Conservation (phyloP, 257 asterid species). For the Echites panduratus region DNA sequence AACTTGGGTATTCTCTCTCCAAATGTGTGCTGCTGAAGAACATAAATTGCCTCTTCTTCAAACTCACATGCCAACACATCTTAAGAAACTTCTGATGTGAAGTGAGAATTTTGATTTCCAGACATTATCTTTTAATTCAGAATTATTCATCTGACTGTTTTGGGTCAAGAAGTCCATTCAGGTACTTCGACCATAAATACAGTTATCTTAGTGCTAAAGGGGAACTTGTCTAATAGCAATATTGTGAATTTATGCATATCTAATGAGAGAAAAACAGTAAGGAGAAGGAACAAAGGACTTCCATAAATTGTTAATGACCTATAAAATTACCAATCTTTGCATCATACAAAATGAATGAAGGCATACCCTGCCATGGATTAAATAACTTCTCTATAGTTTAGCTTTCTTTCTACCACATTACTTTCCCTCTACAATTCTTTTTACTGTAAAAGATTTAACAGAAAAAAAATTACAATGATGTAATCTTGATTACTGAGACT, state of each 20-base stretch:
- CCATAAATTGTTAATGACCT: too few species aligned
- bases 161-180: not conserved
- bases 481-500: not conserved
- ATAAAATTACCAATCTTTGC: too few species aligned
- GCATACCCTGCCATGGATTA: too few species aligned
- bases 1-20: not conserved
- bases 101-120: not conserved
- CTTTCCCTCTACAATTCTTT: too few species aligned
- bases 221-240: not conserved
- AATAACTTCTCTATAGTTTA: too few species aligned
- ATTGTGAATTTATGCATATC: too few species aligned
- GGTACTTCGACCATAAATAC: not conserved
- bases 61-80: not conserved
- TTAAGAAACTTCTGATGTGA: not conserved
- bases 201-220: not conserved
- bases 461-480: too few species aligned
- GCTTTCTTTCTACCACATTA: too few species aligned
- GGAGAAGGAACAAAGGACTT: too few species aligned
- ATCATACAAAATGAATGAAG: too few species aligned
- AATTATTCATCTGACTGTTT: not conserved
- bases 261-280: too few species aligned
- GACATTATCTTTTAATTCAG: not conserved
- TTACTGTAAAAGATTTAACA: too few species aligned
- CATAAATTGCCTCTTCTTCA: not conserved
- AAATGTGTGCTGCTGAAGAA: not conserved